Conservation (phyloP, 106 monocot genomes). For the Alisma plantagoaquatica region DNA sequence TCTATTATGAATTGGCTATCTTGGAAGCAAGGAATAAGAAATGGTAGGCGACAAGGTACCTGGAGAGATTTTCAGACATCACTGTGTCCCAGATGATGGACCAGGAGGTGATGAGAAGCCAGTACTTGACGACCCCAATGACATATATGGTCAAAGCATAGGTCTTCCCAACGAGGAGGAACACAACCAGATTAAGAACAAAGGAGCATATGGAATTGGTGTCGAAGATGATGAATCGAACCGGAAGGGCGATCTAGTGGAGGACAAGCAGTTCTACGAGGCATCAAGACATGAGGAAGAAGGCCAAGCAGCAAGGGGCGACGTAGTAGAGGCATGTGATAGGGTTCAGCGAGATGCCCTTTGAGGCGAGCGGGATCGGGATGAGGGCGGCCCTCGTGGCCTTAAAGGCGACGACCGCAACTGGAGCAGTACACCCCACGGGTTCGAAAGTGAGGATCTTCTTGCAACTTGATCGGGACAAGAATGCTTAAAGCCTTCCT, state of each 20-base stretch:
- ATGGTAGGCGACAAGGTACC: slow-evolving; percentile 22
- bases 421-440: slow-evolving; percentile 33
- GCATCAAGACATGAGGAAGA: no score
- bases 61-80: slow-evolving; percentile 35
- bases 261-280: slow-evolving; percentile 40
- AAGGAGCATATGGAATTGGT: slow-evolving; percentile 56
- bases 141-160: slow-evolving; percentile 62
- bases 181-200: slow-evolving; percentile 52
- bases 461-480: no score
- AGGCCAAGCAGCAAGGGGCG: no score
- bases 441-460: no score
- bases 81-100: slow-evolving; percentile 54
- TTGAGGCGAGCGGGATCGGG: slow-evolving; percentile 46
- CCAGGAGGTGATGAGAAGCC: no score
- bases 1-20: no score
- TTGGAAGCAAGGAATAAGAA: no score
- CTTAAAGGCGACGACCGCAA: slow-evolving; percentile 42
- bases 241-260: slow-evolving; percentile 21
- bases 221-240: slow-evolving; percentile 36
- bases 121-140: slow-evolving; percentile 65
- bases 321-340: slow-evolving; percentile 46
- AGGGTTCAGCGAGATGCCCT: slow-evolving; percentile 48
- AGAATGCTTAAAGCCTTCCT: no score
- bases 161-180: slow-evolving; percentile 62
- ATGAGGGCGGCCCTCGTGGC: slow-evolving; percentile 47